Evolutionary conservation across 2,329 filamentous ascomycete genomes (phyloP).

Genomic region (Ophiognomonia clavigignenti-juglandacearum): DNA sequence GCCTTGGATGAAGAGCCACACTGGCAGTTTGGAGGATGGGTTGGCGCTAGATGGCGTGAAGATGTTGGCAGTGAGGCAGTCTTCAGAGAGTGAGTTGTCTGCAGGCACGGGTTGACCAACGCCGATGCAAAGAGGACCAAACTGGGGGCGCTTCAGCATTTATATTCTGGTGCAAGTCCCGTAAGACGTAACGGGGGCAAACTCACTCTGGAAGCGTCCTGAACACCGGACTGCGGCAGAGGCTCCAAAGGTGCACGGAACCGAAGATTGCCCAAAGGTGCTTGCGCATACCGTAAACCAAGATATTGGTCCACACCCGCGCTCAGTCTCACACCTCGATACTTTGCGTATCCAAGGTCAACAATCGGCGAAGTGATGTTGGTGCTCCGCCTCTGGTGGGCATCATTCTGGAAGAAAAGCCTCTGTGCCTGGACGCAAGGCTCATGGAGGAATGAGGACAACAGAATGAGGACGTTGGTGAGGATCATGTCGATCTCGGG

Average conservation of each 20-base stretch:
- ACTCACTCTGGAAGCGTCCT: slow-evolving; percentile 49
- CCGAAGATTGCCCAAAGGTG: slow-evolving; percentile 60
- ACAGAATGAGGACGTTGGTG: background rate
- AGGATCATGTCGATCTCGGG: background rate
- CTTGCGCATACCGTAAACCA: slow-evolving; percentile 68
- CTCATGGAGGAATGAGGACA: background rate
- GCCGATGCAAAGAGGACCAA: slow-evolving; percentile 39
- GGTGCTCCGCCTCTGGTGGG: background rate
- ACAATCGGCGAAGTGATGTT: slow-evolving; percentile 33
- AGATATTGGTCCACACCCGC: slow-evolving; percentile 67
- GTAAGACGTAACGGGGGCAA: slow-evolving; percentile 16
- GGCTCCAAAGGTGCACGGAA: slow-evolving; percentile 67
- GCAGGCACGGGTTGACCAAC: slow-evolving; percentile 18
- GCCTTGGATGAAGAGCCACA: slow-evolving; percentile 49
- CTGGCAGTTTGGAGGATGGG: slow-evolving; percentile 38
- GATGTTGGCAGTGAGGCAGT: slow-evolving; percentile 41
- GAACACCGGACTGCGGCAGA: slow-evolving; percentile 31
- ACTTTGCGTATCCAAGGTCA: slow-evolving; percentile 62
- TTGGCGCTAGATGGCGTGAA: slow-evolving; percentile 37
- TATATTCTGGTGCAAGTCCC: background rate
- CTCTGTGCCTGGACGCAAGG: background rate
- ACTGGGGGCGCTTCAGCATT: slow-evolving; percentile 24
- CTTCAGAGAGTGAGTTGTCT: slow-evolving; percentile 25
- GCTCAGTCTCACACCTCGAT: slow-evolving; percentile 48
- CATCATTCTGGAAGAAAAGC: background rate